Evolutionary conservation across 2,329 filamentous ascomycete species (phyloP).

Genomic region (Phialophora chinensis): DNA sequence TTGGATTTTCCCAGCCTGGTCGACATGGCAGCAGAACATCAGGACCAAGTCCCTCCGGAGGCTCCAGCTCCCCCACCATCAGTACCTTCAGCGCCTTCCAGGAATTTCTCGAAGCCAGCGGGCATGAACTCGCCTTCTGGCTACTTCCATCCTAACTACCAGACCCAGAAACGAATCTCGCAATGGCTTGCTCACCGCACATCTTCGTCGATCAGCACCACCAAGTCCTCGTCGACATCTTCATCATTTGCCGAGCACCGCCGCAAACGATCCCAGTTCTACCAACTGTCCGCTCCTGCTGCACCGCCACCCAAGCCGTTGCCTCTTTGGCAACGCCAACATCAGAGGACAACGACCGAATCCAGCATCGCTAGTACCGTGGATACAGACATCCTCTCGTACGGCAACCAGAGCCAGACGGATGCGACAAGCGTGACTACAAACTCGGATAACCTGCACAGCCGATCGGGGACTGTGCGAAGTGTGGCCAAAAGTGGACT

Average conservation of each 20-base stretch:
- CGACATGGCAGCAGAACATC: conserved; percentile 5
- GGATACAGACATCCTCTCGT: conserved; percentile 34
- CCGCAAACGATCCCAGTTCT: conserved; percentile 38
- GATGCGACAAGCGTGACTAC: conserved; percentile 33
- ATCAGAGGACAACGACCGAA: conserved; percentile 36
- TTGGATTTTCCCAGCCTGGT: conserved; percentile 31
- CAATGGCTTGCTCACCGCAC: conserved; percentile 36
- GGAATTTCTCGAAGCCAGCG: conserved; percentile 33
- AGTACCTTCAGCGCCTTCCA: conserved; percentile 15
- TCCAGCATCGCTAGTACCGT: conserved; percentile 38
- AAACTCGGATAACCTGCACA: conserved; percentile 27
- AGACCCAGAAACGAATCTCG: conserved; percentile 36
- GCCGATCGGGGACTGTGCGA: conserved; percentile 31
- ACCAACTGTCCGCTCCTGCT: conserved; percentile 34
- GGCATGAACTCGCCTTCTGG: conserved; percentile 22
- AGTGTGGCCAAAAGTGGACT: conserved; percentile 27
- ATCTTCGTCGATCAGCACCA: conserved; percentile 36
- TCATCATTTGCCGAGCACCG: conserved; percentile 39
- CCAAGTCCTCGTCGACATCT: conserved; percentile 33
- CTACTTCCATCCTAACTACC: conserved; percentile 34
- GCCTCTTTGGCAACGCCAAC: conserved; percentile 27
- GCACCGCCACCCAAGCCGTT: conserved; percentile 31
- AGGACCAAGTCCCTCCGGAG: not conserved
- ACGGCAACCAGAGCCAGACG: conserved; percentile 33
- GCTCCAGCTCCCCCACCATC: conserved; percentile 17